These are phyloP conservation scores for Backusella parvicylindrica DNA, from an alignment of 192 early-diverging fungal genomes.

Conservation along the genomic window DNA sequence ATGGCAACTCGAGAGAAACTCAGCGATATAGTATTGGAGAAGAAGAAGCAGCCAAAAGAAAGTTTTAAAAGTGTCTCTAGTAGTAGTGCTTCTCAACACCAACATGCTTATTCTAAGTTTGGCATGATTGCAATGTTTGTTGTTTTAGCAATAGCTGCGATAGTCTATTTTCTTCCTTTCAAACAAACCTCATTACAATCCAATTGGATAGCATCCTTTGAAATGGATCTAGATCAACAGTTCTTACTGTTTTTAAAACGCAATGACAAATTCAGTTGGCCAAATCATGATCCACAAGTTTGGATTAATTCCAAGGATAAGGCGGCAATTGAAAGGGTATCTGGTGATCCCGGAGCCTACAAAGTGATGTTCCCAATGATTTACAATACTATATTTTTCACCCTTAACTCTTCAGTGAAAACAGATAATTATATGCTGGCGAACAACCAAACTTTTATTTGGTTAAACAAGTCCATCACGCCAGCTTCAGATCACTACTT, in stretches of 20 bases:
- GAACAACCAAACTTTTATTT: background rate
- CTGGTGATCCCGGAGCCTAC: background rate
- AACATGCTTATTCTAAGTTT: too few relatives aligned
- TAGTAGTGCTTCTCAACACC: too few relatives aligned
- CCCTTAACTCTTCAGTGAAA: background rate
- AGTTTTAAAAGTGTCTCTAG: background rate
- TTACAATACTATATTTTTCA: background rate
- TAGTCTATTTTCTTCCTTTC: too few relatives aligned
- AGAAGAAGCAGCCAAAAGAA: too few relatives aligned
- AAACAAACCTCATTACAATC: background rate
- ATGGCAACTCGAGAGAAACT: background rate
- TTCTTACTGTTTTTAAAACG: background rate
- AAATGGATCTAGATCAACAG: background rate
- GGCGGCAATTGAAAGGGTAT: background rate
- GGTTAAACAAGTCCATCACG: background rate
- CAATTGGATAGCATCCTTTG: background rate
- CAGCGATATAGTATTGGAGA: too few relatives aligned
- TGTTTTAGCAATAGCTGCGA: too few relatives aligned
- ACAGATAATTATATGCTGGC: background rate
- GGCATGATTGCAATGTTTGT: too few relatives aligned
- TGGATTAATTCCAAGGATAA: background rate
- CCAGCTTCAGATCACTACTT: background rate
- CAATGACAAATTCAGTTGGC: background rate
- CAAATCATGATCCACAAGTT: background rate
- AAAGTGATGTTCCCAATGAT: background rate